Conservation (phyloP, 2,329 filamentous ascomycete species). For the Cladophialophora bantiana region DNA sequence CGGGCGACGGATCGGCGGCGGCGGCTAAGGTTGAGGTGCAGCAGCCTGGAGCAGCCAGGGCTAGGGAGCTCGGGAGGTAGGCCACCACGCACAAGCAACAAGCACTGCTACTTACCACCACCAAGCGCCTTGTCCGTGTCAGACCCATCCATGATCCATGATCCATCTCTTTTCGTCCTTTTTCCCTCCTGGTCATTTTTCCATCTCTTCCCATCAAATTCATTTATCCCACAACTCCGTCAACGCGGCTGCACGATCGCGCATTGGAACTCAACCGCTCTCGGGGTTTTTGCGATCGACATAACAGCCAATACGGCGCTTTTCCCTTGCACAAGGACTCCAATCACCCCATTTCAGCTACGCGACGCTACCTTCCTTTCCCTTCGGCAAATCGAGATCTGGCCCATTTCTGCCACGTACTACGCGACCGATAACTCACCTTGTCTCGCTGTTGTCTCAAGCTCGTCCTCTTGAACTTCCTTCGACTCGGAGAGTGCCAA, state of each 20-base stretch:
- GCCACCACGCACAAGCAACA: background rate
- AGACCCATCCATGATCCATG: constrained; percentile 20
- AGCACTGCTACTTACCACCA: background rate
- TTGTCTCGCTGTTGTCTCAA: background rate
- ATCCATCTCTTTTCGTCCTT: constrained; percentile 36
- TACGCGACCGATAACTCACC: background rate
- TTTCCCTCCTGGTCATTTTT: constrained; percentile 34
- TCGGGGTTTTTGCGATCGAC: background rate
- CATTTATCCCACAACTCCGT: constrained; percentile 7
- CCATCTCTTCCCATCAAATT: constrained; percentile 31
- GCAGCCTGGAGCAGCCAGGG: background rate
- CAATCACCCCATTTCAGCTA: background rate
- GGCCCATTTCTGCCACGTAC: background rate
- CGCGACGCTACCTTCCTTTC: background rate
- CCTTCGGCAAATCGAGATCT: background rate
- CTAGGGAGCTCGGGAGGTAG: too few species aligned
- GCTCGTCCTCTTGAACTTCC: background rate
- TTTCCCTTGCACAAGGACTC: background rate
- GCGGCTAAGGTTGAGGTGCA: constrained; percentile 32
- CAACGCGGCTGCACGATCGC: constrained; percentile 8
- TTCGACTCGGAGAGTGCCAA: background rate
- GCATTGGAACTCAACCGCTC: constrained; percentile 12
- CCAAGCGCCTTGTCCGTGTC: constrained; percentile 23
- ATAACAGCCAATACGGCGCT: background rate
- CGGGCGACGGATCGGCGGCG: constrained; percentile 27